These are phyloP conservation scores for Cladosporium halotolerans DNA, from an alignment of 2,329 filamentous ascomycete species.

Conservation along the genomic window DNA sequence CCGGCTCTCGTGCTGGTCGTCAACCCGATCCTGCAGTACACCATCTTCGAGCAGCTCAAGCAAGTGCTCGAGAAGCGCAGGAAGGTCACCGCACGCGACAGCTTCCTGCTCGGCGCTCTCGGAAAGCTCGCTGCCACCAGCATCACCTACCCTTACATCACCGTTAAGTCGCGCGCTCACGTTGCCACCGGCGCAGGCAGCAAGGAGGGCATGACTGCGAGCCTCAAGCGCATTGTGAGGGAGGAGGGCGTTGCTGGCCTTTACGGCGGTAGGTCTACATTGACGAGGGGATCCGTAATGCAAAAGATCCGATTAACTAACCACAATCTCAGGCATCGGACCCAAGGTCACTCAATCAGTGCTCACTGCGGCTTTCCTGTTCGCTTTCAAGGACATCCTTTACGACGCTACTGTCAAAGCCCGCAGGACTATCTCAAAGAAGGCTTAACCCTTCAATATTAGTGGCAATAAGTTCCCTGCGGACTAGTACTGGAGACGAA, in stretches of 20 bases:
- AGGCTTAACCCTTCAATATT: neutral
- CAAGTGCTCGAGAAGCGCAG: conserved; percentile 72
- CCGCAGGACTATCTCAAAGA: conserved; percentile 33
- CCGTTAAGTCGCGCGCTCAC: conserved; percentile 96
- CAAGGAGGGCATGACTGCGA: conserved; percentile 73
- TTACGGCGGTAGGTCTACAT: conserved; percentile 70
- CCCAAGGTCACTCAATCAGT: conserved; percentile 97
- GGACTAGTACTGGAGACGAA: too few relatives aligned
- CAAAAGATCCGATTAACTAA: neutral
- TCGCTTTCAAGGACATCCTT: conserved; percentile 95
- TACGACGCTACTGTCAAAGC: conserved; percentile 75
- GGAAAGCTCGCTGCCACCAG: conserved; percentile 91
- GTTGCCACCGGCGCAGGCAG: conserved; percentile 71
- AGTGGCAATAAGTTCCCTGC: too few relatives aligned
- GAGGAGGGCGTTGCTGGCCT: conserved; percentile 90
- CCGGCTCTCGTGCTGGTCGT: conserved; percentile 91
- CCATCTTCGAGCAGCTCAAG: conserved; percentile 97
- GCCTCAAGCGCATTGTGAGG: conserved; percentile 69
- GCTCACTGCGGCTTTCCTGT: conserved; percentile 89
- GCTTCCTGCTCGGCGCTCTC: conserved; percentile 84
- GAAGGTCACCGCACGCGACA: conserved; percentile 75
- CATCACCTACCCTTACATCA: conserved; percentile 98
- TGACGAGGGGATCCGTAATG: neutral
- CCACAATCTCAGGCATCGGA: conserved; percentile 62
- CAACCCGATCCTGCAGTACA: conserved; percentile 98